phyloP scores from a whole-genome alignment of 73 alveolate species.

The Paramecium pentaurelia region DNA sequence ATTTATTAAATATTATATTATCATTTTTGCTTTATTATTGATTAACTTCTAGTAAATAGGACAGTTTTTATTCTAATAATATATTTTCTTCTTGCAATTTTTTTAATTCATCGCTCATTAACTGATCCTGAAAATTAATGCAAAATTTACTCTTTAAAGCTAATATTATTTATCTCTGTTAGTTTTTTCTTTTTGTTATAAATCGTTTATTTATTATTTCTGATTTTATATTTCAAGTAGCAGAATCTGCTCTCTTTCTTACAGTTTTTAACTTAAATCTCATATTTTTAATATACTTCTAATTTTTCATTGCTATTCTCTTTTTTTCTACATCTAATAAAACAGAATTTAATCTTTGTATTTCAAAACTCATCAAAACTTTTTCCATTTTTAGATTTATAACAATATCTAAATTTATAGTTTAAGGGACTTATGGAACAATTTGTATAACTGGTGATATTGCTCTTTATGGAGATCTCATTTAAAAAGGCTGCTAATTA shows the following conservation, averaged over 20 bases:
- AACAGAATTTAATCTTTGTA: neutral
- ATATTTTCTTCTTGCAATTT: neutral
- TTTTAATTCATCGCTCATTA: neutral
- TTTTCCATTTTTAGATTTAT: neutral
- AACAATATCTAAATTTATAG: neutral
- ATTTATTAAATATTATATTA: neutral
- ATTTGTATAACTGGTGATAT: neutral
- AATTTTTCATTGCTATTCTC: neutral
- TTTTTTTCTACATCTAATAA: neutral
- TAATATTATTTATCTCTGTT: neutral
- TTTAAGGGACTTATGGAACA: neutral
- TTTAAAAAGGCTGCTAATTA: neutral
- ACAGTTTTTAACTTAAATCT: neutral
- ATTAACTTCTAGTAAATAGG: neutral
- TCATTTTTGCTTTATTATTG: neutral
- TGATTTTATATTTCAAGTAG: neutral
- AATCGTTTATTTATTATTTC: neutral
- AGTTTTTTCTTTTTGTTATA: neutral
- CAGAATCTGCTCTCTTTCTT: neutral
- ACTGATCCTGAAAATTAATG: neutral
- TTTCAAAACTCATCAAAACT: conserved; percentile 21
- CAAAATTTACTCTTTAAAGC: neutral
- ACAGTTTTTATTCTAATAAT: neutral
- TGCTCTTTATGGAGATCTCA: neutral
- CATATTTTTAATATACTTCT: neutral